Conservation (phyloP, 345 rosid genomes). For the Gossypium sturtianum region DNA sequence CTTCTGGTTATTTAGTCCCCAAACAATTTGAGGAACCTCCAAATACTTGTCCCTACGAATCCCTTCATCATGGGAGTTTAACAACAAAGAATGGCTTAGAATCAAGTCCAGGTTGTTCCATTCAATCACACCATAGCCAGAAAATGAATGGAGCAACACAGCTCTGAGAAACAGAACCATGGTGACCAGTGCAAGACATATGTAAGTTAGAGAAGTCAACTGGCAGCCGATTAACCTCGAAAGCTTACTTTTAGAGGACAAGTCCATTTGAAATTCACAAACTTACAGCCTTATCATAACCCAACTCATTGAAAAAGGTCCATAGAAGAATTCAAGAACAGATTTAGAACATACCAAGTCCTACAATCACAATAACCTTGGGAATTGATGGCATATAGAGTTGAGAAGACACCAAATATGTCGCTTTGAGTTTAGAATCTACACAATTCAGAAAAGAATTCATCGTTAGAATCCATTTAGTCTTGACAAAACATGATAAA, state of each 20-base stretch:
- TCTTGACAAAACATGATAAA: not conserved
- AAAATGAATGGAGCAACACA: slow-evolving; percentile 33
- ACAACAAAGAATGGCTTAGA: slow-evolving; percentile 18
- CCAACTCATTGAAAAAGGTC: not conserved
- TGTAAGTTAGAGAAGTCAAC: slow-evolving; percentile 44
- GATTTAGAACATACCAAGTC: slow-evolving; percentile 1
- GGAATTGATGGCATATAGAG: not conserved
- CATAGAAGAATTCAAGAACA: not conserved
- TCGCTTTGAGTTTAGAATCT: slow-evolving; percentile 5
- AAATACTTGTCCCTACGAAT: slow-evolving; percentile 58
- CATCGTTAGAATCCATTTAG: not conserved
- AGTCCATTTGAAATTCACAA: slow-evolving; percentile 30
- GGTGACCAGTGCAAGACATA: slow-evolving; percentile 47
- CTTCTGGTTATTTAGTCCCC: slow-evolving; percentile 98
- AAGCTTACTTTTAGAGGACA: slow-evolving; percentile 23
- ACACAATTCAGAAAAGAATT: not conserved
- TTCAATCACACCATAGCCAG: slow-evolving; percentile 21
- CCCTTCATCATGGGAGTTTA: slow-evolving; percentile 24
- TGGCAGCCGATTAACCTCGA: slow-evolving; percentile 21
- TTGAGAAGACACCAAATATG: not conserved
- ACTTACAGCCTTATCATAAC: slow-evolving; percentile 14
- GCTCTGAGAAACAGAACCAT: slow-evolving; percentile 49
- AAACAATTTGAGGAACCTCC: slow-evolving; percentile 89
- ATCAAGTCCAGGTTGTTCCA: slow-evolving; percentile 18
- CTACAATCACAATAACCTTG: not conserved